phyloP scores from a whole-genome alignment of 352 stramenopile genomes.

The Phytopythium oedochilum region DNA sequence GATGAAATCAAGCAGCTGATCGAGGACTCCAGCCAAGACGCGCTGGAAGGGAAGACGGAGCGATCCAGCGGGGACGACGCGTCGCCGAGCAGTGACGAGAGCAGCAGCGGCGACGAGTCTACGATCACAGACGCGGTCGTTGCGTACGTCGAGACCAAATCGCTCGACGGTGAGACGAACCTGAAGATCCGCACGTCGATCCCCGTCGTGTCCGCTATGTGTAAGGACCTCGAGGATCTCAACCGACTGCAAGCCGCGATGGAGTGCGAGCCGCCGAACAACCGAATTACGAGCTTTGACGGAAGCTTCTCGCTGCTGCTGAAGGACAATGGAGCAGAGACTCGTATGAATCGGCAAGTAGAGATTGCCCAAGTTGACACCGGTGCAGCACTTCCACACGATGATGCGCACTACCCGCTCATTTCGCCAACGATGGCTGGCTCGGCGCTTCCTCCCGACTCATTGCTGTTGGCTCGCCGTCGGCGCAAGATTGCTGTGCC shows the following conservation, averaged over 20 bases:
- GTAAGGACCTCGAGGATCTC: slow-evolving; percentile 21
- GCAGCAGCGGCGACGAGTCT: slow-evolving; percentile 7
- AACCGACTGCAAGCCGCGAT: slow-evolving; percentile 50
- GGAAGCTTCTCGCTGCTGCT: slow-evolving; percentile 56
- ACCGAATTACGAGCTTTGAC: slow-evolving; percentile 81
- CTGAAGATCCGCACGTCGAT: slow-evolving; percentile 80
- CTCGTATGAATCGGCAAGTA: slow-evolving; percentile 13
- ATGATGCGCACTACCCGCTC: neutral
- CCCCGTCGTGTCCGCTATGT: slow-evolving; percentile 37
- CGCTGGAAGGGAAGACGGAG: neutral
- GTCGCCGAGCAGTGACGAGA: neutral
- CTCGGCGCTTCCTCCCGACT: neutral
- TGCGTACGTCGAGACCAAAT: slow-evolving; percentile 86
- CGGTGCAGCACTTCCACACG: neutral
- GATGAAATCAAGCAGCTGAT: slow-evolving; percentile 16
- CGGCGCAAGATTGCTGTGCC: slow-evolving; percentile 32
- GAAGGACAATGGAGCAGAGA: slow-evolving; percentile 1
- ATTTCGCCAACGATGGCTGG: neutral
- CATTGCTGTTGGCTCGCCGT: neutral
- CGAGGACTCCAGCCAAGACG: slow-evolving; percentile 7
- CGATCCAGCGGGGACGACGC: neutral
- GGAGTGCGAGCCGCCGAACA: slow-evolving; percentile 79
- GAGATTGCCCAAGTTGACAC: slow-evolving; percentile 2
- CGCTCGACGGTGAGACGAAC: slow-evolving; percentile 80
- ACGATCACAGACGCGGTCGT: slow-evolving; percentile 21